Evolutionary conservation across 2,329 filamentous ascomycete genomes (phyloP).

Genomic region (Ophiocordyceps camponoti-rufipedis): DNA sequence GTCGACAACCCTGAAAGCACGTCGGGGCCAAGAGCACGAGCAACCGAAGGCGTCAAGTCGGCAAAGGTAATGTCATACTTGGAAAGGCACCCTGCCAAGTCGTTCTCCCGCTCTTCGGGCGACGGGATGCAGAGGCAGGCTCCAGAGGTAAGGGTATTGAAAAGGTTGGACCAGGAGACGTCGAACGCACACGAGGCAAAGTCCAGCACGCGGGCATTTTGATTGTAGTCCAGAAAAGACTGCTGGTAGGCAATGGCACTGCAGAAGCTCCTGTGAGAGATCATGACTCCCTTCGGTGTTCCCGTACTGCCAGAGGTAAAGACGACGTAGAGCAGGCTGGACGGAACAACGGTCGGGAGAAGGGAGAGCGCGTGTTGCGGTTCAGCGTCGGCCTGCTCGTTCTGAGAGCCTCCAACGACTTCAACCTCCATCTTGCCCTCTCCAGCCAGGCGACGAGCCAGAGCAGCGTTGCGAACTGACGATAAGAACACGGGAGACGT

Average conservation of each 20-base stretch:
- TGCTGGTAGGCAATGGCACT: slow-evolving; percentile 1
- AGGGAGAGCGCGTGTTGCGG: background rate
- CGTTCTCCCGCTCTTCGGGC: background rate
- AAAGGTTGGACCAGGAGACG: slow-evolving; percentile 2
- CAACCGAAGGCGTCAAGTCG: slow-evolving; percentile 4
- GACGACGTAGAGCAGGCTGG: background rate
- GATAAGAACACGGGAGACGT: background rate
- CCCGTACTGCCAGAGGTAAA: slow-evolving; percentile 1
- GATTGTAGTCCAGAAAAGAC: background rate
- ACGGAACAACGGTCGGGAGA: background rate
- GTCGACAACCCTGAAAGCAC: slow-evolving; percentile 3
- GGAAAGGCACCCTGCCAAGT: background rate
- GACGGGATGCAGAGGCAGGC: slow-evolving; percentile 4
- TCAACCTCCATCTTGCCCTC: background rate
- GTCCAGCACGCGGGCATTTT: background rate
- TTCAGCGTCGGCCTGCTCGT: background rate
- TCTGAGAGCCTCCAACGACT: background rate
- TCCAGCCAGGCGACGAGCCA: background rate
- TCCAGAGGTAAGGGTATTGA: slow-evolving; percentile 2
- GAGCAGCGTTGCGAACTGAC: background rate
- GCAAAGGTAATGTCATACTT: background rate
- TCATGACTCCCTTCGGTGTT: slow-evolving; percentile 1
- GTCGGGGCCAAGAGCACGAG: slow-evolving; percentile 1
- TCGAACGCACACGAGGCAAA: slow-evolving; percentile 4
- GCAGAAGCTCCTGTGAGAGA: background rate